phyloP scores from a whole-genome alignment of 2,329 filamentous ascomycete species.

The Paraphoma chrysanthemicola region DNA sequence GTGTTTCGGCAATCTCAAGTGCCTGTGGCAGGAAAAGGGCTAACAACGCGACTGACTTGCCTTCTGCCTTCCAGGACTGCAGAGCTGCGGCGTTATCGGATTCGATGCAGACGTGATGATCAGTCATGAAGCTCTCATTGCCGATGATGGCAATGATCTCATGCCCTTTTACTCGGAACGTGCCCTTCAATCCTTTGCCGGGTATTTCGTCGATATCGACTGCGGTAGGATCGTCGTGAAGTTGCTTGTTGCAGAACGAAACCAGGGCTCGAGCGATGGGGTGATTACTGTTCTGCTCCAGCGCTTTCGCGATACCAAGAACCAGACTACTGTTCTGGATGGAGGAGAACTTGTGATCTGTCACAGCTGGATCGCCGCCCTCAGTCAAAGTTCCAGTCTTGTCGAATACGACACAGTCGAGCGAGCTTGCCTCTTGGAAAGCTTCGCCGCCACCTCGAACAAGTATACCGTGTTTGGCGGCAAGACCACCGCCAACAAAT shows the following conservation, averaged over 20 bases:
- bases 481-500: conserved; percentile 81
- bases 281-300: conserved; percentile 77
- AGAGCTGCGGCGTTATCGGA: conserved; percentile 26
- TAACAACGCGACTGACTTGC: conserved; percentile 51
- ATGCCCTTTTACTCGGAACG: conserved; percentile 48
- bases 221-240: conserved; percentile 20
- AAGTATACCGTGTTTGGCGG: conserved; percentile 79
- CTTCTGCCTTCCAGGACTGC: conserved; percentile 50
- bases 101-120: conserved; percentile 42
- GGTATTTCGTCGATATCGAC: conserved; percentile 68
- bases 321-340: conserved; percentile 45
- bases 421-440: conserved; percentile 80
- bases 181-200: conserved; percentile 73
- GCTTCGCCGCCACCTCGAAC: conserved; percentile 86
- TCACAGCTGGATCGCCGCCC: conserved; percentile 74
- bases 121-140: conserved; percentile 72
- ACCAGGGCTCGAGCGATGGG: conserved; percentile 76
- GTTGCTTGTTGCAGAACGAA: conserved; percentile 61
- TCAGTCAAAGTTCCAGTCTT: conserved; percentile 86
- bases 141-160: conserved; percentile 65
- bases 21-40: conserved; percentile 27
- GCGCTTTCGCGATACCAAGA: conserved; percentile 63
- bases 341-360: conserved; percentile 55
- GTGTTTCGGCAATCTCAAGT: neutral
- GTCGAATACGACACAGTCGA: conserved; percentile 84